These are phyloP conservation scores for Physcomitrium patens DNA, from an alignment of 225 moss, liverwort and hornwort species.

Conservation along the genomic window DNA sequence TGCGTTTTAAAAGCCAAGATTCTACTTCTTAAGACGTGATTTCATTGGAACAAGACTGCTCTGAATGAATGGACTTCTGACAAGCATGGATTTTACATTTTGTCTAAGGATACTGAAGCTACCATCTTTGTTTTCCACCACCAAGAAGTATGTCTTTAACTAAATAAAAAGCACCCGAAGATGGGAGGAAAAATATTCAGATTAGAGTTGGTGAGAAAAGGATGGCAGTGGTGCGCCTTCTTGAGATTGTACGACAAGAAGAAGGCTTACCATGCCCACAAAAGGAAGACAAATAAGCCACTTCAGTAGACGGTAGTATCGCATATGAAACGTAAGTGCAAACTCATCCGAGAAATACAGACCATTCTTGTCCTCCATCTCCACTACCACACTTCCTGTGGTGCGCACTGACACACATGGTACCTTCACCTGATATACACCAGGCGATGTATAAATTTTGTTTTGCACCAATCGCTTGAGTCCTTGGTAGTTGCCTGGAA, in stretches of 20 bases:
- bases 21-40: background rate
- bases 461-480: constrained; percentile 56
- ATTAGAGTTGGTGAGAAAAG: constrained; percentile 76
- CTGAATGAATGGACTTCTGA: constrained; percentile 25
- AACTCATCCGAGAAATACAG: constrained; percentile 94
- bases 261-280: constrained; percentile 79
- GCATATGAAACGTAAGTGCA: constrained; percentile 92
- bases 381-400: constrained; percentile 72
- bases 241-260: constrained; percentile 74
- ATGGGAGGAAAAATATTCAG: constrained; percentile 17
- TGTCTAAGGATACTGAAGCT: constrained; percentile 5
- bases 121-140: constrained; percentile 9
- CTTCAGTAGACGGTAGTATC: constrained; percentile 89
- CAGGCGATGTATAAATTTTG: constrained; percentile 61
- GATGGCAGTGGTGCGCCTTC: constrained; percentile 84
- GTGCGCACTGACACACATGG: constrained; percentile 81
- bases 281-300: constrained; percentile 91
- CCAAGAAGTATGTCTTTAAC: constrained; percentile 6
- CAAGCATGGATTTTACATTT: constrained; percentile 14
- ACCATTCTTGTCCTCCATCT: constrained; percentile 93
- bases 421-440: constrained; percentile 66
- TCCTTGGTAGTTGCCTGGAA: constrained; percentile 91
- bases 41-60: background rate
- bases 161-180: constrained; percentile 18
- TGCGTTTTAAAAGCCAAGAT: background rate